These are phyloP conservation scores for Amanita fuliginea DNA, from an alignment of 768 basidiomycete species.

Conservation along the genomic window DNA sequence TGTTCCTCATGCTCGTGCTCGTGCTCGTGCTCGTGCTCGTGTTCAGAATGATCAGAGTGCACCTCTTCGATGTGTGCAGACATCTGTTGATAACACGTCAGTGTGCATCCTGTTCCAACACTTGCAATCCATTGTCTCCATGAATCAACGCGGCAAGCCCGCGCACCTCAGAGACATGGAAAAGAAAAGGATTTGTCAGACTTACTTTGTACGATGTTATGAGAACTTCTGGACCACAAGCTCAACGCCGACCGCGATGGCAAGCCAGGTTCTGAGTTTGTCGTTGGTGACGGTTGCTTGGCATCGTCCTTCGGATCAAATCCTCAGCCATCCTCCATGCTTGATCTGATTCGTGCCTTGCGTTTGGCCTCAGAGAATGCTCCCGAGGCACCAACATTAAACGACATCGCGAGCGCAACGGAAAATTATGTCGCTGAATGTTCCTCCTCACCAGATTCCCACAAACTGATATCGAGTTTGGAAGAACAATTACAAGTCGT, in stretches of 20 bases:
- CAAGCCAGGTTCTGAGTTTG: constrained; percentile 19
- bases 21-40: no score
- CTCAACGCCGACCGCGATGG: constrained; percentile 26
- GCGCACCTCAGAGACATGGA: neutral
- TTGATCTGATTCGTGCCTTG: constrained; percentile 35
- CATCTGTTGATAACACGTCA: constrained; percentile 35
- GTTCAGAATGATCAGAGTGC: constrained; percentile 68
- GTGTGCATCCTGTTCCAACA: constrained; percentile 18
- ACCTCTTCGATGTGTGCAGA: constrained; percentile 81
- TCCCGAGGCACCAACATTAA: constrained; percentile 37
- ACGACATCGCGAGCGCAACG: constrained; percentile 35
- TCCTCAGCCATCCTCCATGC: constrained; percentile 11
- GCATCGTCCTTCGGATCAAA: constrained; percentile 11
- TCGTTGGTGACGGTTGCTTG: constrained; percentile 20
- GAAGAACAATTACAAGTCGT: constrained; percentile 61
- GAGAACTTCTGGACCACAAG: constrained; percentile 13
- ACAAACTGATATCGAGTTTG: constrained; percentile 32
- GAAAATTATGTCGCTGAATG: constrained; percentile 48
- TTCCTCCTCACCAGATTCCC: constrained; percentile 33
- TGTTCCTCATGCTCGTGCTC: no score
- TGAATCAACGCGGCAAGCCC: neutral
- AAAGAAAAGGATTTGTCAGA: neutral
- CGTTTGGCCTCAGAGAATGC: constrained; percentile 46
- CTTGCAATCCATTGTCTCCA: constrained; percentile 22
- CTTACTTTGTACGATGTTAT: neutral